phyloP scores from a whole-genome alignment of 2,329 filamentous ascomycete genomes.

The Monilinia fructicola region DNA sequence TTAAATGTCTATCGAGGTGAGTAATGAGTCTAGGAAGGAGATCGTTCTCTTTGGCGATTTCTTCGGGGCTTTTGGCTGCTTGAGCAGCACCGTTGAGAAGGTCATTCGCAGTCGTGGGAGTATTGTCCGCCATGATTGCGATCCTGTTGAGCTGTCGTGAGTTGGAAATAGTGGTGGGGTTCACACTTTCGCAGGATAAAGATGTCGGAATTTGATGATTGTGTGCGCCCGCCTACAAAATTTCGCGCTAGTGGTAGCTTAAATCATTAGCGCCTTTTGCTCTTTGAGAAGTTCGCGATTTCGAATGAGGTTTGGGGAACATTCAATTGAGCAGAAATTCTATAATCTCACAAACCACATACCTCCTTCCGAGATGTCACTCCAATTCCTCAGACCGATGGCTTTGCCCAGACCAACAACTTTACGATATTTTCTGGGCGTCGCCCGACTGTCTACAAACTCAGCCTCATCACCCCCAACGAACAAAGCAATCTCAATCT shows the following conservation, averaged over 20 bases:
- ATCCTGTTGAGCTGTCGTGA: constrained; percentile 29
- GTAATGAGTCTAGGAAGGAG: constrained; percentile 85
- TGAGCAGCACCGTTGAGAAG: constrained; percentile 30
- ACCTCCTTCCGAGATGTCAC: constrained; percentile 28
- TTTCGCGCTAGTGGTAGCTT: constrained; percentile 27
- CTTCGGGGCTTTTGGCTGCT: constrained; percentile 49
- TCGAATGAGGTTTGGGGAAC: constrained; percentile 6
- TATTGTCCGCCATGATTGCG: constrained; percentile 52
- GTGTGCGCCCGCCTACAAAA: constrained; percentile 31
- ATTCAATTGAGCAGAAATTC: neutral
- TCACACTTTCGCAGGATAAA: constrained; percentile 22
- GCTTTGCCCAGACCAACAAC: constrained; percentile 37
- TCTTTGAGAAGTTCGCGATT: constrained; percentile 22
- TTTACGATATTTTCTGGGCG: constrained; percentile 35
- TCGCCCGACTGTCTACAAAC: constrained; percentile 26
- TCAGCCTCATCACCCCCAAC: constrained; percentile 12
- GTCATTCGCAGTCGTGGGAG: constrained; percentile 30
- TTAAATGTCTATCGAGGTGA: constrained; percentile 91
- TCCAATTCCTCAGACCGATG: constrained; percentile 40
- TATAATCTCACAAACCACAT: constrained; percentile 10
- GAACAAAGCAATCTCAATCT: constrained; percentile 19
- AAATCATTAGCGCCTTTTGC: constrained; percentile 22
- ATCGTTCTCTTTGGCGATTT: constrained; percentile 49
- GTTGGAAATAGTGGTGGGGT: constrained; percentile 24
- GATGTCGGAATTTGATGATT: constrained; percentile 29